phyloP scores from a whole-genome alignment of 805 yeast species.

The Myxozyma mucilagina region DNA sequence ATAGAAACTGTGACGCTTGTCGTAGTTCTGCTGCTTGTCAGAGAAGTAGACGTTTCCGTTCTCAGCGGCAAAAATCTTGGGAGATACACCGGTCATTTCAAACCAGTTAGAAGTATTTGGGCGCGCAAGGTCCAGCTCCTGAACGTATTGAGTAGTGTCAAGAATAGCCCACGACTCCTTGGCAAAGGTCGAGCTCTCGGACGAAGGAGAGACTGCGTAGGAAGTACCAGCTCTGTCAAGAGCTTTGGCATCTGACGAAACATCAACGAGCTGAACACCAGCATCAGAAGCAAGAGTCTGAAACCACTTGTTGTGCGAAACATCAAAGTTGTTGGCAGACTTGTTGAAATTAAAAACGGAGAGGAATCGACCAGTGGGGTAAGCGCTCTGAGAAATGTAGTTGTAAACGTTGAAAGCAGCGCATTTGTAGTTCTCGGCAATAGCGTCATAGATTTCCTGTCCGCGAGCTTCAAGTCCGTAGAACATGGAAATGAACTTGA shows the following conservation, averaged over 20 bases:
- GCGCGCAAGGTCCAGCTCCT: neutral
- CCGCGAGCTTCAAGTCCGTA: slow-evolving; percentile 11
- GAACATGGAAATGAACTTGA: too few species aligned
- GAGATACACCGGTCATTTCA: slow-evolving; percentile 10
- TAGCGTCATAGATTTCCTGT: slow-evolving; percentile 3
- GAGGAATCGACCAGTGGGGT: slow-evolving; percentile 9
- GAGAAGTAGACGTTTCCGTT: slow-evolving; percentile 3
- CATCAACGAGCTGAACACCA: too few species aligned
- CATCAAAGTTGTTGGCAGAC: neutral
- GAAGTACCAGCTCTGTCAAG: neutral
- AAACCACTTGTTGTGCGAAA: slow-evolving; percentile 1
- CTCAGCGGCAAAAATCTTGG: neutral
- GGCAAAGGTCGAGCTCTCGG: slow-evolving; percentile 11
- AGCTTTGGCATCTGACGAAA: neutral
- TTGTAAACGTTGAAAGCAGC: slow-evolving; percentile 13
- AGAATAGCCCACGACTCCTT: slow-evolving; percentile 13
- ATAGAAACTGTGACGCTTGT: slow-evolving; percentile 3
- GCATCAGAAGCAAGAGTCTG: slow-evolving; percentile 11
- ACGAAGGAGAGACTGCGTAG: neutral
- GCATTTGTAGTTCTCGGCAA: slow-evolving; percentile 11
- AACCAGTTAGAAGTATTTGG: neutral
- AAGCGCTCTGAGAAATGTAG: neutral
- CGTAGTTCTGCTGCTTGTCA: slow-evolving; percentile 2
- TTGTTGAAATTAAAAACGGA: neutral
- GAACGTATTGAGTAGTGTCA: slow-evolving; percentile 5